Percentiles rank a stretch among this genome's conserved stretches.
phyloP scores from a whole-genome alignment of 2,329 filamentous ascomycete species.

The Arthrobotrys entomopaga region DNA sequence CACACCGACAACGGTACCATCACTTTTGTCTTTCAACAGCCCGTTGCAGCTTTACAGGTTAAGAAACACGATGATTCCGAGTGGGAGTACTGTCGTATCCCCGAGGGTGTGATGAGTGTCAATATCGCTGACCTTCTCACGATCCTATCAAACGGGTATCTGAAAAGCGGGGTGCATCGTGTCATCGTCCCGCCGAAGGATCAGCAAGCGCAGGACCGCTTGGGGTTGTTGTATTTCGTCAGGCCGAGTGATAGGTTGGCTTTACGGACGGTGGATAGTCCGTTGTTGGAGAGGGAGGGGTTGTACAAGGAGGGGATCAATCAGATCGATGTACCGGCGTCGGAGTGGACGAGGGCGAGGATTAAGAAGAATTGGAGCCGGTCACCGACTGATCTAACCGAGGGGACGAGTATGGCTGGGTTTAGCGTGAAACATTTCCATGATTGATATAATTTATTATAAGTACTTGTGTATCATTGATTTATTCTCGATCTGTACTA shows the following conservation, averaged over 20 bases:
- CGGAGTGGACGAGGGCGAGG: conserved; percentile 43
- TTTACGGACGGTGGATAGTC: conserved; percentile 62
- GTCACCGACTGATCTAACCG: conserved; percentile 31
- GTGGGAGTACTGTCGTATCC: conserved; percentile 67
- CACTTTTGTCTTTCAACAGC: conserved; percentile 70
- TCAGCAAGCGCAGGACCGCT: conserved; percentile 64
- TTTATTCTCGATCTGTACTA: no score
- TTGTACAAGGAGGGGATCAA: conserved; percentile 49
- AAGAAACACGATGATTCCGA: conserved; percentile 62
- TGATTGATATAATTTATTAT: conserved; percentile 25
- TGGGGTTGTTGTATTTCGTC: conserved; percentile 68
- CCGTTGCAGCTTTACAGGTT: conserved; percentile 70
- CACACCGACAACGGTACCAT: conserved; percentile 70
- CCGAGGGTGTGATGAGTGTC: conserved; percentile 67
- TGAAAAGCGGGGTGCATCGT: conserved; percentile 64
- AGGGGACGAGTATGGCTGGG: conserved; percentile 35
- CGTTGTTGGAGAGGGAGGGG: conserved; percentile 58
- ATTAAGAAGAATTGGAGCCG: conserved; percentile 51
- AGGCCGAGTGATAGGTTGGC: conserved; percentile 63
- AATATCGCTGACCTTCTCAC: conserved; percentile 67
- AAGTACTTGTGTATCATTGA: no score
- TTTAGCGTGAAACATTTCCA: conserved; percentile 51
- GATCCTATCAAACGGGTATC: conserved; percentile 65
- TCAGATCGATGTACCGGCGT: conserved; percentile 33
- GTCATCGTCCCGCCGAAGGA: conserved; percentile 64